Evolutionary conservation across 1,139 yeast species (phyloP), one percentile per base, ranked within the genome.

Genomic region (Suhomyces maxii): DNA sequence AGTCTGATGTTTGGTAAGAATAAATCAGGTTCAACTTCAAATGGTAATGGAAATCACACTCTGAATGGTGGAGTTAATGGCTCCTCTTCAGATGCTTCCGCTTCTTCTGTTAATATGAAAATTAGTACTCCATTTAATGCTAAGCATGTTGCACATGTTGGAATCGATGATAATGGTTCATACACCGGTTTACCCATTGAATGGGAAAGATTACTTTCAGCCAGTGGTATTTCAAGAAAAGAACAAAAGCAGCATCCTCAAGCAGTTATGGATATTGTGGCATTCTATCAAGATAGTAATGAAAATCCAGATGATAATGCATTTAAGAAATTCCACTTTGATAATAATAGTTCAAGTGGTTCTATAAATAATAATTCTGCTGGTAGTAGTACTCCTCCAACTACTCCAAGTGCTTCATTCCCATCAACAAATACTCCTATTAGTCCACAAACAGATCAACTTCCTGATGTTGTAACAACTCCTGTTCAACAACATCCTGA

Each of bases 211-310:
- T 72, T 90, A 41, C 74, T 93, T 51, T 80, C 85, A 14, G 95
- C 91, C 13, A 85, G 90, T 62, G 98, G 98, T 37, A 89, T 93
- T 43, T 80, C 95, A 6, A 82, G 80, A 56, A 80, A 79, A 39
- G 98, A 93, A 57, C 97, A 90, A 60, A 84, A 86, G 57, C 87
- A 86, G 56, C 90, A 93, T 61, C 97, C 97, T 3, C 95, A 89
- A 65, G 97, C 96, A 0, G 96, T 90, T 8, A 84, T 88, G 79
- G 96, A 90, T 60, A 90, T 91, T 53, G 95, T 91, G 50, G 89
- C 91, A 36, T 89, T 89, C 60, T 89, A 87, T 63, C 90, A 87
- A 57, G 89, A 85, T 51, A 74, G 76, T 8, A 76, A 82, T 39
- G 84, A 83, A 45, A 73, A 73, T 55, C 79, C 82, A 44, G 82